Evolutionary conservation across 2,329 filamentous ascomycete species (phyloP), one percentile per base, ranked within the genome.

Genomic region (Aspergillus sp.): DNA sequence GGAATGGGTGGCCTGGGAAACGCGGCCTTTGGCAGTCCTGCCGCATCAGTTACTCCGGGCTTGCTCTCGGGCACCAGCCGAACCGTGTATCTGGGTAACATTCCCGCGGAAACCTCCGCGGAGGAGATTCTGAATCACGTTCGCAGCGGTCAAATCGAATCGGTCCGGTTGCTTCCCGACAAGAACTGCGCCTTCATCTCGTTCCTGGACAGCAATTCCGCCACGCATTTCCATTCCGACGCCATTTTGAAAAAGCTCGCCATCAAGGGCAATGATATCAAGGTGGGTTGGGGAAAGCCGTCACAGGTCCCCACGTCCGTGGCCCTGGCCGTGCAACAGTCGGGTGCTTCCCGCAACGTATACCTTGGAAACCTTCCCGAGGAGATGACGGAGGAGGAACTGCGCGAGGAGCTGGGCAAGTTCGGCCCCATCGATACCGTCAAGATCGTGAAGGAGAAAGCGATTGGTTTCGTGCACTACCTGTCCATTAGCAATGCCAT

Each of bases 111-210:
- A 77, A 99, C 94, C 6, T 87, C 89, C 46, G 93, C 94, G 7
- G 94, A 99, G 76, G 94, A 99, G 76, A 96, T 99, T 59, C 79
- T 99, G 51, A 88, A 92, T 59, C 94, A 99, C 68, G 94, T 99
- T 55, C 86, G 94, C 59, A 97, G 94, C 73, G 94, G 94, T 20
- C 94, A 97, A 71, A 97, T 99, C 66, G 94, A 99, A 78, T 97
- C 94, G n/a, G 94, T 99, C 49, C 88, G 94, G 64, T 83, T 99
- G 60, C 81, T 99, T 50, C 91, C 93, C 20, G 94, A 99, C 77
- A 99, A 97, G 89, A 99, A 97, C 81, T 99, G 94, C 70, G 94
- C 94, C 53, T 99, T 99, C 81, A 97, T 99, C 71, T 99, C 94
- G 6, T 99, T 99, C 79, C 81, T 99, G 60, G 94, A 99, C 69